Conservation (phyloP, 257 asterid species). For the Gentiana macrophylla region DNA sequence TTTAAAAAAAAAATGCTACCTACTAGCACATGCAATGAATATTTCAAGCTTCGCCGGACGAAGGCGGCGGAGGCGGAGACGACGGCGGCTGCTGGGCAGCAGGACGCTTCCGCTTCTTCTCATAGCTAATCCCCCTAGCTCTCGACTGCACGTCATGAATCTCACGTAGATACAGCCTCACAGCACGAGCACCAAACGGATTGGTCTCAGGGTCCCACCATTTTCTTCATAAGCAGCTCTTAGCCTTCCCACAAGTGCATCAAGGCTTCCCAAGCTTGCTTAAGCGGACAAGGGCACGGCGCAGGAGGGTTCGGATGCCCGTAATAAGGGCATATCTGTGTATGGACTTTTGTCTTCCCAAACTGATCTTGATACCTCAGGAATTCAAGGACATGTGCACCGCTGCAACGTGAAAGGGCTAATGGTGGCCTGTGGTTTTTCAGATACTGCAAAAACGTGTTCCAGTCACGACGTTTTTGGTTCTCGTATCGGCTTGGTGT, state of each 20-base stretch:
- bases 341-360: conserved; percentile 82
- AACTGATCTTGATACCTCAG: conserved; percentile 91
- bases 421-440: conserved; percentile 94
- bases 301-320: conserved; percentile 93
- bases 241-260: conserved; percentile 77
- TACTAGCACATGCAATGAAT: no score
- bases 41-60: no score
- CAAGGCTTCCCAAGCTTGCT: conserved; percentile 97
- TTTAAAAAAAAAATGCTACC: no score
- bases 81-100: conserved; percentile 8
- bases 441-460: conserved; percentile 78
- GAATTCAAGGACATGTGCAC: conserved; percentile 87
- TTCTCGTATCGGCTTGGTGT: conserved; percentile 81
- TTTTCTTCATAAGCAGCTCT: conserved; percentile 92
- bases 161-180: conserved; percentile 77
- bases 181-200: conserved; percentile 89
- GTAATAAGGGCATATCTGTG: conserved; percentile 75
- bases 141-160: conserved; percentile 84
- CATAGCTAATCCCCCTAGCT: conserved; percentile 88
- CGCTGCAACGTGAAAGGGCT: conserved; percentile 79
- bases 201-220: conserved; percentile 78
- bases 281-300: conserved; percentile 94
- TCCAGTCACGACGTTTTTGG: conserved; percentile 94
- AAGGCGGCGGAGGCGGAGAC: background rate
- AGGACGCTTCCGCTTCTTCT: conserved; percentile 46